These are phyloP conservation scores for Xanthoconium stramineum DNA, from an alignment of 768 basidiomycete genomes.

Conservation along the genomic window DNA sequence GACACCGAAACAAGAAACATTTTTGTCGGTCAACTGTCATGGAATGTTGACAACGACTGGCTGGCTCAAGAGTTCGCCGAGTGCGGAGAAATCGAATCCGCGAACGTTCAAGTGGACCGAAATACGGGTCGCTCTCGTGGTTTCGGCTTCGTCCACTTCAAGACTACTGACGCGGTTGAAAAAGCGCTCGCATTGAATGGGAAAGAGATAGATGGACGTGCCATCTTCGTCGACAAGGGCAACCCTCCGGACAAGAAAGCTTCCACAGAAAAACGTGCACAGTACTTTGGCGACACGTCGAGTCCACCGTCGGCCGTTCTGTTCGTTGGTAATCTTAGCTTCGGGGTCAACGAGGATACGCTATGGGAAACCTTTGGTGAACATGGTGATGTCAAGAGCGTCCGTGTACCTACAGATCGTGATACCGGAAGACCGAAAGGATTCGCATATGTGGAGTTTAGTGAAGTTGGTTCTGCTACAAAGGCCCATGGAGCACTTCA, in stretches of 20 bases:
- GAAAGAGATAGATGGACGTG: slow-evolving; percentile 88
- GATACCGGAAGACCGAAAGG: slow-evolving; percentile 91
- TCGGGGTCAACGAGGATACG: slow-evolving; percentile 71
- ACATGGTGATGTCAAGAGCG: slow-evolving; percentile 78
- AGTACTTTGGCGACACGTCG: slow-evolving; percentile 71
- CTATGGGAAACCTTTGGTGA: slow-evolving; percentile 91
- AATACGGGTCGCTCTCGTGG: slow-evolving; percentile 80
- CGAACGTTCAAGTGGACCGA: slow-evolving; percentile 83
- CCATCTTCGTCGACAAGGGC: slow-evolving; percentile 83
- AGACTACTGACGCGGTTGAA: slow-evolving; percentile 65
- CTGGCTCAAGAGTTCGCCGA: slow-evolving; percentile 85
- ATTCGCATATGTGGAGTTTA: slow-evolving; percentile 96
- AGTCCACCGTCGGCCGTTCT: slow-evolving; percentile 69
- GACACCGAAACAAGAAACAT: slow-evolving; percentile 61
- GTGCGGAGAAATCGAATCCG: slow-evolving; percentile 87
- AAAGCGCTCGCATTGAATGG: slow-evolving; percentile 80
- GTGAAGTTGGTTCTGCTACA: slow-evolving; percentile 73
- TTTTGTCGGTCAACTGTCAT: slow-evolving; percentile 91
- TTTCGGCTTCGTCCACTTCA: slow-evolving; percentile 81
- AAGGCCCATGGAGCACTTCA: slow-evolving; percentile 70
- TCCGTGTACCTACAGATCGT: slow-evolving; percentile 89
- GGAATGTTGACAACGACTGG: slow-evolving; percentile 97
- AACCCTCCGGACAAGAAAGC: slow-evolving; percentile 55
- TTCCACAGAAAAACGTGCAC: slow-evolving; percentile 64
- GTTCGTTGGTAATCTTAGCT: slow-evolving; percentile 91